Evolutionary conservation across 345 rosid species (phyloP).

Genomic region (Erodium maritimum): DNA sequence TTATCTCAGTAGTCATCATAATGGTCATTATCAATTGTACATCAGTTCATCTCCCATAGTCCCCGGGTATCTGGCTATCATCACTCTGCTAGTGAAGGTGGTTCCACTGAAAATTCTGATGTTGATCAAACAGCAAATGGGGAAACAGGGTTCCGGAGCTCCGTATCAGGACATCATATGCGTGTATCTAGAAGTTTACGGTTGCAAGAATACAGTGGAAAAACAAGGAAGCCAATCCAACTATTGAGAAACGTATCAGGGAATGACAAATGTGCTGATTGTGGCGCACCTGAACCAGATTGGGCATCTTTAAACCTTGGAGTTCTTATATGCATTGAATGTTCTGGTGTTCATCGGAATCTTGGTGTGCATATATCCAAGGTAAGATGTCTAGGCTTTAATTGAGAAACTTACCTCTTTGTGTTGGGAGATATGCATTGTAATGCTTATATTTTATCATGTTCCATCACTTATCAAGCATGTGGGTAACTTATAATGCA

Average conservation of each 20-base stretch:
- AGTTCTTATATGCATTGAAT: conserved; percentile 94
- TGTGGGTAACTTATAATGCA: conserved; percentile 22
- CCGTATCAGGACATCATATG: conserved; percentile 39
- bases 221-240: conserved; percentile 82
- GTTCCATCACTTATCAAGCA: background rate
- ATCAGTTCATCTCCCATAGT: conserved; percentile 66
- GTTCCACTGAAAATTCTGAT: conserved; percentile 91
- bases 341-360: conserved; percentile 99
- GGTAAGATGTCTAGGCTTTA: conserved; percentile 26
- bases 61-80: conserved; percentile 88
- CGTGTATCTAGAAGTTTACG: conserved; percentile 53
- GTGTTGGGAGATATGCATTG: background rate
- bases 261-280: conserved; percentile 96
- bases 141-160: conserved; percentile 61
- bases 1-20: conserved; percentile 6
- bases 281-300: conserved; percentile 97
- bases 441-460: background rate
- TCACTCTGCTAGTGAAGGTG: conserved; percentile 90
- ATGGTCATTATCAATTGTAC: conserved; percentile 16
- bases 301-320: conserved; percentile 98
- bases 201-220: conserved; percentile 49
- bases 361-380: conserved; percentile 97
- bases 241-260: conserved; percentile 66
- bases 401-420: background rate
- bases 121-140: conserved; percentile 71